Conservation (phyloP, 257 asterid genomes). For the Penstemon eatonii region DNA sequence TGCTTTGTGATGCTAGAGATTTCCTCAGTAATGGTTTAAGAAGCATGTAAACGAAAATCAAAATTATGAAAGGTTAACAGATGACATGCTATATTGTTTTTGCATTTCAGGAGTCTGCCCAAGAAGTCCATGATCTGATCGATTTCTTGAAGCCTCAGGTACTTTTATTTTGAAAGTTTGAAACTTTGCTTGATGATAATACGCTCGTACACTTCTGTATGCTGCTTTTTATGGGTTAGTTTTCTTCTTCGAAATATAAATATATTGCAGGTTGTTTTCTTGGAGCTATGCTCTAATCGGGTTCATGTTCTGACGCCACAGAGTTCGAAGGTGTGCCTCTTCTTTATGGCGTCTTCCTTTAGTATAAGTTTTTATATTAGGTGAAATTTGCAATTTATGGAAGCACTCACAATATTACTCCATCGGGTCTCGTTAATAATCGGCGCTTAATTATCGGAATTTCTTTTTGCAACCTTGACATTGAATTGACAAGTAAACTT, state of each 20-base stretch:
- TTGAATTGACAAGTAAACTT: conserved; percentile 25
- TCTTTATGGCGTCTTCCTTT: not conserved
- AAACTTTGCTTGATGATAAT: conserved; percentile 14
- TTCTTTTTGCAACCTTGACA: not conserved
- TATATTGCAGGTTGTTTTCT: conserved; percentile 67
- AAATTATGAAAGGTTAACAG: no score
- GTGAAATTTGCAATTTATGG: not conserved
- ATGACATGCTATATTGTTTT: not conserved
- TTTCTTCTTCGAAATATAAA: not conserved
- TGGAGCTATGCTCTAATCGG: conserved; percentile 87
- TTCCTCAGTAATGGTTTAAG: no score
- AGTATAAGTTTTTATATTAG: not conserved
- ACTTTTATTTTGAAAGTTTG: conserved; percentile 27
- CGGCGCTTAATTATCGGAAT: no score
- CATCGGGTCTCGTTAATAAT: no score
- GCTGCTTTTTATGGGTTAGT: not conserved
- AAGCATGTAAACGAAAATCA: no score
- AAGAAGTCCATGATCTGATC: conserved; percentile 79
- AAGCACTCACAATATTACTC: not conserved
- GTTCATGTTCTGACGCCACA: conserved; percentile 70
- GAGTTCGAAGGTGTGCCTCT: conserved; percentile 31
- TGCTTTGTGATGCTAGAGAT: no score
- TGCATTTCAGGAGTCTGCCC: conserved; percentile 74
- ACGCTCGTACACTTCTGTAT: conserved; percentile 18
- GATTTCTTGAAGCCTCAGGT: conserved; percentile 84